These are phyloP conservation scores for Luvunga scandens DNA, from an alignment of 345 rosid genomes.

Conservation along the genomic window DNA sequence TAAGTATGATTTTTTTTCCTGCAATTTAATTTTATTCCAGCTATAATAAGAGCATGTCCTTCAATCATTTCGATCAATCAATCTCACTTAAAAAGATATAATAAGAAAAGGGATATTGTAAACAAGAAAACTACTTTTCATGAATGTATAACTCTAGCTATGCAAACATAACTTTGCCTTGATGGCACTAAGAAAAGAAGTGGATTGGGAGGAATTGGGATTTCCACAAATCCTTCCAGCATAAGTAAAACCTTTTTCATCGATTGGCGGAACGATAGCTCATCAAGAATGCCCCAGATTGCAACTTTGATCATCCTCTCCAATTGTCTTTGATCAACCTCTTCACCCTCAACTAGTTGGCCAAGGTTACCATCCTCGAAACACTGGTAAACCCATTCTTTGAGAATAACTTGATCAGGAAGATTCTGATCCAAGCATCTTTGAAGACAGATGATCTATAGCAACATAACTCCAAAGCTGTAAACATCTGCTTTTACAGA, in stretches of 20 bases:
- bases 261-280: neutral
- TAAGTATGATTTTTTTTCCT: too few species aligned
- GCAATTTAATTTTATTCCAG: too few species aligned
- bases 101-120: too few species aligned
- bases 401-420: constrained; percentile 20
- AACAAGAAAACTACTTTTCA: too few species aligned
- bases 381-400: constrained; percentile 22
- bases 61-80: neutral
- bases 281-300: too few species aligned
- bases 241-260: constrained; percentile 2
- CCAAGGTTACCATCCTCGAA: constrained; percentile 4
- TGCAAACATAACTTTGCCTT: neutral
- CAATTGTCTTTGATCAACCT: neutral
- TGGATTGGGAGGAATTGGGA: constrained; percentile 17
- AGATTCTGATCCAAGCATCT: constrained; percentile 5
- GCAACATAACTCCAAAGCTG: constrained; percentile 33
- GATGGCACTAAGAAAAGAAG: neutral
- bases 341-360: constrained; percentile 12
- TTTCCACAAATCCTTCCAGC: constrained; percentile 15
- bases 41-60: too few species aligned
- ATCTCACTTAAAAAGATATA: too few species aligned
- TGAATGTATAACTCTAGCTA: too few species aligned
- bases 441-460: constrained; percentile 25
- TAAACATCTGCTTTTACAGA: constrained; percentile 34
- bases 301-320: too few species aligned